Percentiles rank a stretch among this genome's conserved stretches.
Evolutionary conservation across 106 monocot genomes (phyloP).

Genomic region (Xerophyta viscosa): DNA sequence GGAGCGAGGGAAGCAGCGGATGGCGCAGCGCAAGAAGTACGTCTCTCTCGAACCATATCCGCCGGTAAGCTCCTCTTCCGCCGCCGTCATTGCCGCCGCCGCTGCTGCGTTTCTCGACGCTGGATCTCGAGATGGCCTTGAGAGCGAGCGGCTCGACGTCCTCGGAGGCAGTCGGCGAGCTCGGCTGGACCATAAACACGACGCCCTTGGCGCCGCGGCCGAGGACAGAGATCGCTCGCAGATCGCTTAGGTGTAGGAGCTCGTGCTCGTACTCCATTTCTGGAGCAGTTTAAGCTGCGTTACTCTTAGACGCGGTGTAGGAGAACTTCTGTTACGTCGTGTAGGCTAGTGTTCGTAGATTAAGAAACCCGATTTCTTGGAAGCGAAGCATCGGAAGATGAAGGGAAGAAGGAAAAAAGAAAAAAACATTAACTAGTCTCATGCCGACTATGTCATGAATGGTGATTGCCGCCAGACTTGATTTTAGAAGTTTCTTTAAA

Average conservation of each 20-base stretch:
- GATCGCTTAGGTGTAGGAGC: conserved; percentile 27
- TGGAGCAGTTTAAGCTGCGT: too few relatives aligned
- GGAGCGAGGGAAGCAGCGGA: conserved; percentile 71
- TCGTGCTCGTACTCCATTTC: neutral
- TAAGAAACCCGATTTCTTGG: conserved; percentile 6
- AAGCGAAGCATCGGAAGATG: neutral
- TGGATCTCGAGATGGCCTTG: conserved; percentile 52
- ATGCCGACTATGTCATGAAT: too few relatives aligned
- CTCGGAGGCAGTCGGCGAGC: neutral
- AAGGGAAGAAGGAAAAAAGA: too few relatives aligned
- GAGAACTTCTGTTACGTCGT: too few relatives aligned
- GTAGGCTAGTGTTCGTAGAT: too few relatives aligned
- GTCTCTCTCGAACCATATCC: conserved; percentile 83
- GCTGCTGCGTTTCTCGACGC: conserved; percentile 15
- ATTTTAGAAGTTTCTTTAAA: too few relatives aligned
- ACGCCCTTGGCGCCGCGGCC: conserved; percentile 96
- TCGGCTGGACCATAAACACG: conserved; percentile 54
- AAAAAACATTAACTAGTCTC: too few relatives aligned
- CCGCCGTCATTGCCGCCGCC: neutral
- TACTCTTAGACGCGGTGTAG: too few relatives aligned
- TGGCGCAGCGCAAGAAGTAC: conserved; percentile 49
- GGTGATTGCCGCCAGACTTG: too few relatives aligned
- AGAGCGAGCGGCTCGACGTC: conserved; percentile 26
- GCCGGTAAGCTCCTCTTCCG: conserved; percentile 31
- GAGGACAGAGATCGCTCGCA: conserved; percentile 51